Evolutionary conservation across 495 filamentous ascomycete genomes (phyloP).

Genomic region (Tricharina praecox): DNA sequence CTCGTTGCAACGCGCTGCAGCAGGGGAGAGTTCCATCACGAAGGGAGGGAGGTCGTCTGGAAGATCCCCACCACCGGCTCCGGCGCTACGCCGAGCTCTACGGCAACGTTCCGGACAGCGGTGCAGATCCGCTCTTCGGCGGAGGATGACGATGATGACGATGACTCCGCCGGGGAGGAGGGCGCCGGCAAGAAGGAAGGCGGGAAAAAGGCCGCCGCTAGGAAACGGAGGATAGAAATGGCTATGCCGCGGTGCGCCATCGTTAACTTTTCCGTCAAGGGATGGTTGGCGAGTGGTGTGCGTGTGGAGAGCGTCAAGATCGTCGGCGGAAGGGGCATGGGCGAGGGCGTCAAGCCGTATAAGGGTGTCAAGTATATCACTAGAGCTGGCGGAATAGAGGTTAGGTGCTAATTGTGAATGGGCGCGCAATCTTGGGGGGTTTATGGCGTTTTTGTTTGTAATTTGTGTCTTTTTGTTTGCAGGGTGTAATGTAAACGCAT

Average conservation of each 20-base stretch:
- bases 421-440: too few species aligned
- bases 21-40: constrained; percentile 66
- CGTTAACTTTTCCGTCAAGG: constrained; percentile 79
- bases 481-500: too few species aligned
- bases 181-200: constrained; percentile 39
- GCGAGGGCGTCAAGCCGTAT: constrained; percentile 79
- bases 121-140: constrained; percentile 33
- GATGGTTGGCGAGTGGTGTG: constrained; percentile 88
- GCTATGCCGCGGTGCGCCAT: constrained; percentile 83
- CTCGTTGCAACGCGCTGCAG: constrained; percentile 70
- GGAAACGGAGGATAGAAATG: constrained; percentile 42
- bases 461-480: too few species aligned
- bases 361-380: constrained; percentile 98
- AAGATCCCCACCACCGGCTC: constrained; percentile 54
- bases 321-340: constrained; percentile 70
- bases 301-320: constrained; percentile 78
- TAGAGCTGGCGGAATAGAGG: constrained; percentile 71
- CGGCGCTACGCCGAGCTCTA: constrained; percentile 31
- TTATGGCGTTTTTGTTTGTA: too few species aligned
- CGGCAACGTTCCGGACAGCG: constrained; percentile 39
- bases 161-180: constrained; percentile 29
- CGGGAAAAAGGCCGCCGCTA: constrained; percentile 33
- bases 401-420: constrained; percentile 39
- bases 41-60: constrained; percentile 66
- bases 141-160: constrained; percentile 38